Conservation (phyloP, 2,329 filamentous ascomycete species). For the Cryphonectria japonica region DNA sequence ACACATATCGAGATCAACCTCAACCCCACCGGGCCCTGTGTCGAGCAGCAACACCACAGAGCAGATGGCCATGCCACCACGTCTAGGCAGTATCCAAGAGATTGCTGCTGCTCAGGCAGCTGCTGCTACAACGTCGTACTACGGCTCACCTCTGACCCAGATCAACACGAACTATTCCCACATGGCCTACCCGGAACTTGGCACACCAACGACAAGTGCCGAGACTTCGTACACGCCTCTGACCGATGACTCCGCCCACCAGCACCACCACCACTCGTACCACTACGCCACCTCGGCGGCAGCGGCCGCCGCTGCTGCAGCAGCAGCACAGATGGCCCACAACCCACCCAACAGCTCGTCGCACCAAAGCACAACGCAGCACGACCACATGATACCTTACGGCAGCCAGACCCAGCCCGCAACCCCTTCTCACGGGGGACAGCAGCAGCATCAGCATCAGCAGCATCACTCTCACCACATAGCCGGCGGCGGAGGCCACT, state of each 20-base stretch:
- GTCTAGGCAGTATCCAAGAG: constrained; percentile 1
- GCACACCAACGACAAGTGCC: constrained; percentile 17
- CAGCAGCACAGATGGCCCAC: constrained; percentile 30
- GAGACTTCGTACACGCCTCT: constrained; percentile 22
- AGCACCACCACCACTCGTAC: constrained; percentile 25
- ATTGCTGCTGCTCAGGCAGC: too few species aligned
- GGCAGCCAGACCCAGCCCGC: constrained; percentile 42
- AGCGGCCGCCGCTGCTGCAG: constrained; percentile 7
- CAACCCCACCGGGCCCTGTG: constrained; percentile 17
- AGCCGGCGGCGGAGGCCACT: constrained; percentile 7
- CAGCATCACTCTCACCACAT: constrained; percentile 20
- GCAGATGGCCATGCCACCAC: constrained; percentile 14
- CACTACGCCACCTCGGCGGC: constrained; percentile 22
- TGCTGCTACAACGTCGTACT: constrained; percentile 14
- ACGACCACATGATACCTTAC: constrained; percentile 46
- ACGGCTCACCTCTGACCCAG: constrained; percentile 19
- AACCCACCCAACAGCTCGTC: constrained; percentile 31
- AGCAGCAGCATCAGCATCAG: constrained; percentile 9
- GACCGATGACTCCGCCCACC: constrained; percentile 14
- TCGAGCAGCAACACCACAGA: constrained; percentile 11
- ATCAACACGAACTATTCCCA: constrained; percentile 20
- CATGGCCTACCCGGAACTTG: constrained; percentile 22
- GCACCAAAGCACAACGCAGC: constrained; percentile 29
- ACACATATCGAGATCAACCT: constrained; percentile 7
- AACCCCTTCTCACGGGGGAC: constrained; percentile 29